Conservation (phyloP, 2,329 filamentous ascomycete species). For the Macrophomina phaseolina region DNA sequence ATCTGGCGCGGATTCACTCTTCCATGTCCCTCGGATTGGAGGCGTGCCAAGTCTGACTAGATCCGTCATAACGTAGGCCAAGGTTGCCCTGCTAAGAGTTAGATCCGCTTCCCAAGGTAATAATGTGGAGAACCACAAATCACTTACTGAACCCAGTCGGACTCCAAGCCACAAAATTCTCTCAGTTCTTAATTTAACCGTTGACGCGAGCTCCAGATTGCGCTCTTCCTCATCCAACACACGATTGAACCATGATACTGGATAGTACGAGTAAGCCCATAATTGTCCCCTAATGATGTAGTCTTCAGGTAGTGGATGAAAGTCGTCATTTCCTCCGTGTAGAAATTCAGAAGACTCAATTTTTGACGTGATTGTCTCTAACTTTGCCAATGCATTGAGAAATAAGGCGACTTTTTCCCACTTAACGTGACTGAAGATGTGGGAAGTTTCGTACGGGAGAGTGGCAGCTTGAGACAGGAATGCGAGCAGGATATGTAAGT, state of each 20-base stretch:
- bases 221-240: slow-evolving; percentile 72
- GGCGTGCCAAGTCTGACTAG: too few relatives aligned
- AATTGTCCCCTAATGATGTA: slow-evolving; percentile 68
- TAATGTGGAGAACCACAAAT: too few relatives aligned
- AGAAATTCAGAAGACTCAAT: slow-evolving; percentile 51
- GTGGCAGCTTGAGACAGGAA: slow-evolving; percentile 35
- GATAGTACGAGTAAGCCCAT: slow-evolving; percentile 66
- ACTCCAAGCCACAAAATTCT: too few relatives aligned
- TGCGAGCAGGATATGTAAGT: too few relatives aligned
- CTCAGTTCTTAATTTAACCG: slow-evolving; percentile 58
- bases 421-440: slow-evolving; percentile 49
- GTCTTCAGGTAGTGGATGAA: slow-evolving; percentile 70
- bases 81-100: too few relatives aligned
- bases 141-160: too few relatives aligned
- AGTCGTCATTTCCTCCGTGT: slow-evolving; percentile 49
- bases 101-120: too few relatives aligned
- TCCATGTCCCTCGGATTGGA: too few relatives aligned
- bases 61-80: too few relatives aligned
- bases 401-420: slow-evolving; percentile 61
- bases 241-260: slow-evolving; percentile 64
- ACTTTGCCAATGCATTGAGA: slow-evolving; percentile 56
- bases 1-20: too few relatives aligned
- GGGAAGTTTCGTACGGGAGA: slow-evolving; percentile 38
- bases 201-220: slow-evolving; percentile 66
- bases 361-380: neutral